Conservation (phyloP, 441 rosid species). For the Gossypium schwendimanii region DNA sequence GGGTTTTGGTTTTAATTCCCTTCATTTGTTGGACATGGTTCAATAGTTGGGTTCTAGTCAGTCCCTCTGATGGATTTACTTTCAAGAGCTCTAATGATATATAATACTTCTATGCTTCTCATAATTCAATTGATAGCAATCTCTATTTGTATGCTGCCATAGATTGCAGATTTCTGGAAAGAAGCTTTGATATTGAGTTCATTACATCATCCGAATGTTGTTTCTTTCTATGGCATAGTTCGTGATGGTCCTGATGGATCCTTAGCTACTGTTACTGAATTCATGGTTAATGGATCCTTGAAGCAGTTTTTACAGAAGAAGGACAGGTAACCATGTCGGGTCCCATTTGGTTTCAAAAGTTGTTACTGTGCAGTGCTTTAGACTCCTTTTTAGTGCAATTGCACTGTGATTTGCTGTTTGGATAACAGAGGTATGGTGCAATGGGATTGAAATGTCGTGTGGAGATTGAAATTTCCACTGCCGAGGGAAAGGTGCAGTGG, state of each 20-base stretch:
- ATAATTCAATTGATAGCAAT: slow-evolving; percentile 10
- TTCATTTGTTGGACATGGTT: not conserved
- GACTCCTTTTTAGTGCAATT: too few species aligned
- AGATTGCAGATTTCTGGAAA: slow-evolving; percentile 98
- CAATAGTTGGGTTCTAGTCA: not conserved
- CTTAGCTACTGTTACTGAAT: slow-evolving; percentile 90
- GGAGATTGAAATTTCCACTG: too few species aligned
- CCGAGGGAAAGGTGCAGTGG: too few species aligned
- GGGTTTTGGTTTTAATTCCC: not conserved
- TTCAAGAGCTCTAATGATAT: not conserved
- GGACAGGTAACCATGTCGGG: slow-evolving; percentile 56
- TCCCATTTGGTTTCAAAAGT: too few species aligned
- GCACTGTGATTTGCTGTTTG: too few species aligned
- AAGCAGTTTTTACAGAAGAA: slow-evolving; percentile 96
- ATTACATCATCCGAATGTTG: slow-evolving; percentile 96
- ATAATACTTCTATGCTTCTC: not conserved
- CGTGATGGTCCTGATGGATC: slow-evolving; percentile 99
- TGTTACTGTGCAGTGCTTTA: too few species aligned
- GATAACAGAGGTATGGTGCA: too few species aligned
- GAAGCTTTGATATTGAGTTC: slow-evolving; percentile 92
- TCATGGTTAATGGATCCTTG: slow-evolving; percentile 96
- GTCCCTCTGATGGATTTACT: not conserved
- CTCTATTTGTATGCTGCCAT: slow-evolving; percentile 23
- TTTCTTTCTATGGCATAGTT: slow-evolving; percentile 94
- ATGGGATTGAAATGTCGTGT: too few species aligned